These are phyloP conservation scores for Pseudogymnoascus sp. DNA, from an alignment of 2,329 filamentous ascomycete species.

Conservation along the genomic window DNA sequence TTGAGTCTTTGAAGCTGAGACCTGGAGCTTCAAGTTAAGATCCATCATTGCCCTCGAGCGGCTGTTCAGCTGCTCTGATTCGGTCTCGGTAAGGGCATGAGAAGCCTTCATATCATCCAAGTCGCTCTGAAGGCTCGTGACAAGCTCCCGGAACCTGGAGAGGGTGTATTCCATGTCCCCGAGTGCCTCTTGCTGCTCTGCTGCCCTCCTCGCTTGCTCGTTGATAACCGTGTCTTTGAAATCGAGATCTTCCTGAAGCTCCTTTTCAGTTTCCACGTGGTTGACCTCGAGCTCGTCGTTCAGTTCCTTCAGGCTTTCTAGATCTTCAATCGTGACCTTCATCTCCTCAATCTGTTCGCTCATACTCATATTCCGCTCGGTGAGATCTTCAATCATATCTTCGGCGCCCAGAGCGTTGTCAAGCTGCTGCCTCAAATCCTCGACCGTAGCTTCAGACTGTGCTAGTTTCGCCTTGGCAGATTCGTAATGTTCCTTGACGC, in stretches of 20 bases:
- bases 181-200: constrained; percentile 69
- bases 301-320: constrained; percentile 84
- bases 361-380: constrained; percentile 77
- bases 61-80: constrained; percentile 82
- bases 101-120: constrained; percentile 88
- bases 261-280: constrained; percentile 86
- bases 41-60: constrained; percentile 94
- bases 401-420: constrained; percentile 83
- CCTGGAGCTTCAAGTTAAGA: constrained; percentile 86
- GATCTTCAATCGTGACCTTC: constrained; percentile 71
- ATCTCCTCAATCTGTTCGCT: constrained; percentile 78
- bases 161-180: constrained; percentile 89
- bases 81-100: constrained; percentile 83
- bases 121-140: constrained; percentile 76
- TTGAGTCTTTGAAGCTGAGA: constrained; percentile 83
- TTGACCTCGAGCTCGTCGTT: constrained; percentile 93
- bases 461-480: constrained; percentile 64
- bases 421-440: constrained; percentile 83
- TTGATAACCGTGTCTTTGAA: constrained; percentile 75
- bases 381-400: constrained; percentile 88
- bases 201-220: constrained; percentile 68
- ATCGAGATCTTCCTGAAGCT: constrained; percentile 89
- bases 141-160: constrained; percentile 79
- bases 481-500: constrained; percentile 62
- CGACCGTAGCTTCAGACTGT: constrained; percentile 65